Percentiles rank a stretch among this genome's conserved stretches.
phyloP scores from a whole-genome alignment of 2,329 filamentous ascomycete species.

The Botrytis fragariae region DNA sequence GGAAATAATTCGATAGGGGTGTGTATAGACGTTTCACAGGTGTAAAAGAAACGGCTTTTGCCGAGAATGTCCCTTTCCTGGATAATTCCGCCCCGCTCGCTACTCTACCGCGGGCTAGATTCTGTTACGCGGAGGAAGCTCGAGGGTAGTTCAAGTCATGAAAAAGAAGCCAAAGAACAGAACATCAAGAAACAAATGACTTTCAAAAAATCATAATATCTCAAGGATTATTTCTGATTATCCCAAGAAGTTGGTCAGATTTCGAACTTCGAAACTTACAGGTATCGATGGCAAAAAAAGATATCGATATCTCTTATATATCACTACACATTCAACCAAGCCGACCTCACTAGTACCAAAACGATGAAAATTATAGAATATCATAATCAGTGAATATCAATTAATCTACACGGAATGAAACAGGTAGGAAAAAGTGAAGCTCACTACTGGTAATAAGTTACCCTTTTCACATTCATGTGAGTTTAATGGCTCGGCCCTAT shows the following conservation, averaged over 20 bases:
- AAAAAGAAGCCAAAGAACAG: background rate
- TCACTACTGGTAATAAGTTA: background rate
- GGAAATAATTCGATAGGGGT: slow-evolving; percentile 3
- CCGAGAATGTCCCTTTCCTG: background rate
- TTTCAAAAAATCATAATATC: rapidly evolving
- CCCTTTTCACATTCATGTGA: background rate
- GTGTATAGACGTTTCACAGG: background rate
- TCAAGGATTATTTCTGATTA: background rate
- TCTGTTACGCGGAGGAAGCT: background rate
- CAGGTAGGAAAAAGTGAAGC: background rate
- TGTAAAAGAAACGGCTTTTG: background rate
- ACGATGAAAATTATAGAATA: background rate
- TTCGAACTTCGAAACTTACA: background rate
- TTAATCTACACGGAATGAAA: background rate
- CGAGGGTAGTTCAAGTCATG: background rate
- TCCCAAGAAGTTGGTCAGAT: too few species aligned
- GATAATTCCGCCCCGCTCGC: background rate
- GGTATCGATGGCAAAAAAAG: too few species aligned
- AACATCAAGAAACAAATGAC: background rate
- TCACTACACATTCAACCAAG: background rate
- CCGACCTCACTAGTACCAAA: background rate
- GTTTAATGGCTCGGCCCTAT: background rate
- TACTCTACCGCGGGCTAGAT: background rate
- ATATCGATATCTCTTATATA: too few species aligned
- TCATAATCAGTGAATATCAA: background rate